Conservation (phyloP, 345 rosid genomes). For the Ceriops zippeliana region DNA sequence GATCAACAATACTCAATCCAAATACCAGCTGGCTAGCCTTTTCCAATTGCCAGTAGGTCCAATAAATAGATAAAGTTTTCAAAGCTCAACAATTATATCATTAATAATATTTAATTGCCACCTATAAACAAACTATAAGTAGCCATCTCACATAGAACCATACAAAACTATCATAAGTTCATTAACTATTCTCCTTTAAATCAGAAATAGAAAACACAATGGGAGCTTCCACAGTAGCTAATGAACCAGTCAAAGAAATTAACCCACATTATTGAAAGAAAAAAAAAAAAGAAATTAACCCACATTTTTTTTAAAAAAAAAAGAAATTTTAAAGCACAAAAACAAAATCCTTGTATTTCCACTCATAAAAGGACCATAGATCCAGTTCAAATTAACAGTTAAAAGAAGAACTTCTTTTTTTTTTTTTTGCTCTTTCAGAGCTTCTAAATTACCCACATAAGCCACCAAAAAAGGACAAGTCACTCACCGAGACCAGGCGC, state of each 20-base stretch:
- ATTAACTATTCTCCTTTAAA: not conserved
- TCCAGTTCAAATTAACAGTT: constrained; percentile 4
- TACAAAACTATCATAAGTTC: not conserved
- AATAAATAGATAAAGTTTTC: not conserved
- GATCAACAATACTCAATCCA: not conserved
- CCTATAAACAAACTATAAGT: not conserved
- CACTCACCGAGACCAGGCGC: constrained; percentile 88
- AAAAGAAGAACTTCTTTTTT: not conserved
- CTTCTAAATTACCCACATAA: not conserved
- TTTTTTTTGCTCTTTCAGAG: not conserved
- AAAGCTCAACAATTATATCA: not conserved
- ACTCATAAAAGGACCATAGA: not conserved
- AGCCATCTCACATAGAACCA: not conserved
- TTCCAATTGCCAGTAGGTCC: constrained; percentile 4
- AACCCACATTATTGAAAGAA: not conserved
- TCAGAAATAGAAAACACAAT: not conserved
- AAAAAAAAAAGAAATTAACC: not conserved
- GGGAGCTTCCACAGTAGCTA: not conserved
- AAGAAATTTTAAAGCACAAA: not conserved
- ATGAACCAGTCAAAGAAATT: not conserved
- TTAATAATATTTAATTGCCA: not conserved
- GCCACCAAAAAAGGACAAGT: not conserved
- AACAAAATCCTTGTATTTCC: not conserved
- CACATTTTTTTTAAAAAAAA: not conserved
- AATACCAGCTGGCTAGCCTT: constrained; percentile 1